Percentiles rank a stretch among this genome's conserved stretches.
Evolutionary conservation across 805 yeast genomes (phyloP).

Genomic region (Candida piceae): DNA sequence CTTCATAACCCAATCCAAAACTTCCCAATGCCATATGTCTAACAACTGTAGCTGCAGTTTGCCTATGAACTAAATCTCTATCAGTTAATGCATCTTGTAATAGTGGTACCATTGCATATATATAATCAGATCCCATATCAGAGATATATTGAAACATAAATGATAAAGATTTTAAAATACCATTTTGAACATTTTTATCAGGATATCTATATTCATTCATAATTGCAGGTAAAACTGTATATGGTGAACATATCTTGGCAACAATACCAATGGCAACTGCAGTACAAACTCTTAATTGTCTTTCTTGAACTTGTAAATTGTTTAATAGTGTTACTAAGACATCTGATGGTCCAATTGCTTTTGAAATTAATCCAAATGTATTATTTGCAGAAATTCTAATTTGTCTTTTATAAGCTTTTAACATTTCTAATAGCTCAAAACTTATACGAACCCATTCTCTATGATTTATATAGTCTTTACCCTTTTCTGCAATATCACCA

Average conservation of each 20-base stretch:
- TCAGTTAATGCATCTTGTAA: conserved; percentile 87
- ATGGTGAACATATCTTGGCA: conserved; percentile 89
- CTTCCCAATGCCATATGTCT: conserved; percentile 78
- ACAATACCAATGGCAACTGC: conserved; percentile 98
- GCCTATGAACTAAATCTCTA: conserved; percentile 88
- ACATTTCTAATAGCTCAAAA: conserved; percentile 82
- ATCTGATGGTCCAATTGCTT: conserved; percentile 94
- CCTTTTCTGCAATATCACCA: conserved; percentile 75
- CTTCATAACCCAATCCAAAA: conserved; percentile 70
- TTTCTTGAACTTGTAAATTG: conserved; percentile 86
- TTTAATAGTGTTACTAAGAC: conserved; percentile 78
- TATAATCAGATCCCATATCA: conserved; percentile 71
- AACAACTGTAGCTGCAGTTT: conserved; percentile 87
- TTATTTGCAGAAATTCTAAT: conserved; percentile 82
- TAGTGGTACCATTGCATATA: conserved; percentile 73
- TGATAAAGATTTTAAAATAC: conserved; percentile 84
- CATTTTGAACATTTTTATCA: conserved; percentile 90
- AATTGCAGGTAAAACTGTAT: conserved; percentile 87
- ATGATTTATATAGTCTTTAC: conserved; percentile 79
- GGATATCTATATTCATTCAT: conserved; percentile 95
- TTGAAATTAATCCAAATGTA: conserved; percentile 87
- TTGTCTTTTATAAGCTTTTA: conserved; percentile 71
- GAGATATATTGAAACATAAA: conserved; percentile 92
- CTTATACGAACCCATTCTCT: conserved; percentile 98
- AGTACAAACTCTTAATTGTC: conserved; percentile 93